phyloP scores from a whole-genome alignment of 2,329 filamentous ascomycete genomes.

The Hypoxylon sp. region DNA sequence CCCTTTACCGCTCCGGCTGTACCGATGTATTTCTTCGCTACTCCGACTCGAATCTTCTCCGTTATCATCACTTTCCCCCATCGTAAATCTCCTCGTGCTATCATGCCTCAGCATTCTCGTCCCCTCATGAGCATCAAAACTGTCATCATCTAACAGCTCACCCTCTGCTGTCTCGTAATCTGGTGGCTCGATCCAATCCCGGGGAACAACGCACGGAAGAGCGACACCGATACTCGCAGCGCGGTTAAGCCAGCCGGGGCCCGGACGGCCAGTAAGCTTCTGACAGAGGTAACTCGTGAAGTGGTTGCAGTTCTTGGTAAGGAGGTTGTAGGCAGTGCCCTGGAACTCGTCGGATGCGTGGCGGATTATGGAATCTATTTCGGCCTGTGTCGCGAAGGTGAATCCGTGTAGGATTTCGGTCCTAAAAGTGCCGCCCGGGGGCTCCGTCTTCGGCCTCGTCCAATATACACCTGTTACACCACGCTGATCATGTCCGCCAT shows the following conservation, averaged over 20 bases:
- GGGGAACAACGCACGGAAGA: conserved; percentile 84
- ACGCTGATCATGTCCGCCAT: conserved; percentile 82
- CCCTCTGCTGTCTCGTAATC: conserved; percentile 82
- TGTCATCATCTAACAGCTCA: conserved; percentile 72
- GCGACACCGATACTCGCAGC: conserved; percentile 87
- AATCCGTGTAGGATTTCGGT: conserved; percentile 84
- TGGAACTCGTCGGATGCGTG: conserved; percentile 79
- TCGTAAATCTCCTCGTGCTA: conserved; percentile 50
- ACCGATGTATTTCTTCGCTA: conserved; percentile 41
- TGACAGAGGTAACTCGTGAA: conserved; percentile 85
- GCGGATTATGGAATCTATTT: conserved; percentile 80
- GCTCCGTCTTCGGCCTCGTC: conserved; percentile 79
- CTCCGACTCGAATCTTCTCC: conserved; percentile 38
- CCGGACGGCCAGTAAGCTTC: conserved; percentile 77
- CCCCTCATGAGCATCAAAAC: conserved; percentile 62
- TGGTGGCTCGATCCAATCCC: conserved; percentile 85
- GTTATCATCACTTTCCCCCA: conserved; percentile 40
- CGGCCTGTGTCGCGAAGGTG: conserved; percentile 76
- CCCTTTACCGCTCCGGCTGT: conserved; percentile 60
- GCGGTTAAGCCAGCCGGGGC: conserved; percentile 84
- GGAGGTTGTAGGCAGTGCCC: conserved; percentile 83
- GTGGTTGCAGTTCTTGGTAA: conserved; percentile 90
- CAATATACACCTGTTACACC: conserved; percentile 85
- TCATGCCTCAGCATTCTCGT: conserved; percentile 70
- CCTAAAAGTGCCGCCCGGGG: conserved; percentile 83